Evolutionary conservation across 2,329 filamentous ascomycete species (phyloP).

Genomic region (Ophiostoma perfectum): DNA sequence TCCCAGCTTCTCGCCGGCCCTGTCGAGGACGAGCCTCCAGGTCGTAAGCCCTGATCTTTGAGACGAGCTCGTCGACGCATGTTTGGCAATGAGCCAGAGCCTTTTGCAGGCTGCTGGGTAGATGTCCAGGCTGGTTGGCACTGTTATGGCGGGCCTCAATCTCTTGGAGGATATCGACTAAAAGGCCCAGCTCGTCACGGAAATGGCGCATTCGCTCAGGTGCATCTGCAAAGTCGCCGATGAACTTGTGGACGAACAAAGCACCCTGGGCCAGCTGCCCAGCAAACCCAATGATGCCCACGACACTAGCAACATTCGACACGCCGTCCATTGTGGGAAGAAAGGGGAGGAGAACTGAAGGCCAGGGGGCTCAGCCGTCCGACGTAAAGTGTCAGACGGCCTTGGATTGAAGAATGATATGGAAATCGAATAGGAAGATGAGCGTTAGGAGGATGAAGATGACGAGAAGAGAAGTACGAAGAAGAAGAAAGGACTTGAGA

Average conservation of each 20-base stretch:
- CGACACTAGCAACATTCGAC: not conserved
- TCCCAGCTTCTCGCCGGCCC: not conserved
- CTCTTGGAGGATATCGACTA: not conserved
- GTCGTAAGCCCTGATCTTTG: not conserved
- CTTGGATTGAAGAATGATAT: too few relatives aligned
- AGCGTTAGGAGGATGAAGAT: too few relatives aligned
- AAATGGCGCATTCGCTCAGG: not conserved
- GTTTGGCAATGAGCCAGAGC: not conserved
- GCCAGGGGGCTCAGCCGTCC: not conserved
- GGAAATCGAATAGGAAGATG: too few relatives aligned
- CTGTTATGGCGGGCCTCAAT: not conserved
- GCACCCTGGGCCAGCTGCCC: not conserved
- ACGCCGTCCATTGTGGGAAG: not conserved
- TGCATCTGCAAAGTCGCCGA: not conserved
- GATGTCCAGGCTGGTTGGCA: not conserved
- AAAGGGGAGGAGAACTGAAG: not conserved
- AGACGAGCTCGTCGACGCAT: not conserved
- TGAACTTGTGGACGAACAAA: not conserved
- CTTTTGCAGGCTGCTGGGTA: not conserved
- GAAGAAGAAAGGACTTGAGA: too few relatives aligned
- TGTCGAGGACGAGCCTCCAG: not conserved
- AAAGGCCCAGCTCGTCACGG: not conserved
- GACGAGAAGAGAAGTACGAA: too few relatives aligned
- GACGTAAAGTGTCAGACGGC: not conserved
- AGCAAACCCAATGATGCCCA: constrained; percentile 1